These are phyloP conservation scores for Pythium periplocum DNA, from an alignment of 352 stramenopile species.

Conservation along the genomic window DNA sequence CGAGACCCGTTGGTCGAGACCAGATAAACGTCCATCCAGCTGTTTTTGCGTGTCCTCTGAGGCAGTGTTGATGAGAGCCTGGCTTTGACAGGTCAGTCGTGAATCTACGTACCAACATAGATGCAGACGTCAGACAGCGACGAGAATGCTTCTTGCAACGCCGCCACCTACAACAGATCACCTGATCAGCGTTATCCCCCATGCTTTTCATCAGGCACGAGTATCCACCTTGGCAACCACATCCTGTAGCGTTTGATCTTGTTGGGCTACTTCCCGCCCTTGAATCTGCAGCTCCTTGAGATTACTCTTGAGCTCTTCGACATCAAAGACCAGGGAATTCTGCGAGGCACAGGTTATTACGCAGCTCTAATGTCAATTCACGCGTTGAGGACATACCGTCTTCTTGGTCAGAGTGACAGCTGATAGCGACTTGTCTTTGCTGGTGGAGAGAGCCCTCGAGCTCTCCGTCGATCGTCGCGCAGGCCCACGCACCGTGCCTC, in stretches of 20 bases:
- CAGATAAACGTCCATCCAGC: conserved; percentile 5
- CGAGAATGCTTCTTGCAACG: conserved; percentile 47
- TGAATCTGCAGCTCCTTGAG: conserved; percentile 35
- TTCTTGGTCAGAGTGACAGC: conserved; percentile 55
- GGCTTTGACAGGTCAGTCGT: not conserved
- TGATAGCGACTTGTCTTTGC: conserved; percentile 50
- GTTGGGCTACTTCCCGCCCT: conserved; percentile 34
- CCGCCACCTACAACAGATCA: conserved; percentile 23
- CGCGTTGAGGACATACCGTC: conserved; percentile 19
- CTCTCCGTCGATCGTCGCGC: conserved; percentile 35
- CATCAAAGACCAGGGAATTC: conserved; percentile 42
- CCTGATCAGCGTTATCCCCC: not conserved
- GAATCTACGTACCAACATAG: conserved; percentile 17
- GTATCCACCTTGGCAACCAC: conserved; percentile 26
- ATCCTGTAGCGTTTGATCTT: conserved; percentile 42
- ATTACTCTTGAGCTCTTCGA: conserved; percentile 54
- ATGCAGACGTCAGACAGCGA: conserved; percentile 55
- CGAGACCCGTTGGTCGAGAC: conserved; percentile 25
- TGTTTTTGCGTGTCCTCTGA: conserved; percentile 21
- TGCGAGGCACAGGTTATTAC: conserved; percentile 7
- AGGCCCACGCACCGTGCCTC: not conserved
- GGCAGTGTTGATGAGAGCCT: not conserved
- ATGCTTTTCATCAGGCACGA: not conserved
- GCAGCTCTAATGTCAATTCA: not conserved
- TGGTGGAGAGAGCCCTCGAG: conserved; percentile 36